These are phyloP conservation scores for Pythium phragmiticola DNA, from an alignment of 352 stramenopile genomes.

Conservation along the genomic window DNA sequence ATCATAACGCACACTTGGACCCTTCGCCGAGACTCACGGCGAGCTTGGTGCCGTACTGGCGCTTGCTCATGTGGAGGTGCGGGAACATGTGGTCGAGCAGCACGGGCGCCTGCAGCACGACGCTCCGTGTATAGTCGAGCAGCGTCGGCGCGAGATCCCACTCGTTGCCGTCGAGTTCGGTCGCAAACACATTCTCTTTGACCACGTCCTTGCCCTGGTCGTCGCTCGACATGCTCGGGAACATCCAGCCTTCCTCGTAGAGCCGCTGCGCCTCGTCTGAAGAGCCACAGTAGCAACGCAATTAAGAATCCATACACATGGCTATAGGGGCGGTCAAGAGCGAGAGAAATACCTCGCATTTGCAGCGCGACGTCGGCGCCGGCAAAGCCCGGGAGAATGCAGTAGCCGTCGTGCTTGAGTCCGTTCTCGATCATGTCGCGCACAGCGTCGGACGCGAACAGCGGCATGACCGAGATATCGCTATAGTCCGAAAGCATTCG, in stretches of 20 bases:
- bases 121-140: slow-evolving; percentile 51
- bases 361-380: slow-evolving; percentile 34
- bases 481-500: slow-evolving; percentile 23
- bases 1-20: slow-evolving; percentile 34
- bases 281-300: neutral
- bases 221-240: slow-evolving; percentile 50
- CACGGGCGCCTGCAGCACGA: slow-evolving; percentile 44
- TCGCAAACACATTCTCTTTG: slow-evolving; percentile 52
- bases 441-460: slow-evolving; percentile 37
- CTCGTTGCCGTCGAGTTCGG: slow-evolving; percentile 46
- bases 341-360: slow-evolving; percentile 32
- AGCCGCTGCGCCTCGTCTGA: slow-evolving; percentile 41
- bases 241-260: slow-evolving; percentile 50
- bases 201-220: slow-evolving; percentile 38
- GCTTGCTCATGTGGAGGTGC: slow-evolving; percentile 45
- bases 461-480: slow-evolving; percentile 45
- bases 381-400: slow-evolving; percentile 41
- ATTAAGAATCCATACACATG: neutral
- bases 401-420: slow-evolving; percentile 40
- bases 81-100: slow-evolving; percentile 52
- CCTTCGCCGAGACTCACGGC: slow-evolving; percentile 48
- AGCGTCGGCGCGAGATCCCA: slow-evolving; percentile 49
- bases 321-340: neutral
- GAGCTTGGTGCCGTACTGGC: slow-evolving; percentile 47
- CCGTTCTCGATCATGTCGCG: slow-evolving; percentile 39